phyloP scores from a whole-genome alignment of 495 filamentous ascomycete species.

The Daldinia grandis region DNA sequence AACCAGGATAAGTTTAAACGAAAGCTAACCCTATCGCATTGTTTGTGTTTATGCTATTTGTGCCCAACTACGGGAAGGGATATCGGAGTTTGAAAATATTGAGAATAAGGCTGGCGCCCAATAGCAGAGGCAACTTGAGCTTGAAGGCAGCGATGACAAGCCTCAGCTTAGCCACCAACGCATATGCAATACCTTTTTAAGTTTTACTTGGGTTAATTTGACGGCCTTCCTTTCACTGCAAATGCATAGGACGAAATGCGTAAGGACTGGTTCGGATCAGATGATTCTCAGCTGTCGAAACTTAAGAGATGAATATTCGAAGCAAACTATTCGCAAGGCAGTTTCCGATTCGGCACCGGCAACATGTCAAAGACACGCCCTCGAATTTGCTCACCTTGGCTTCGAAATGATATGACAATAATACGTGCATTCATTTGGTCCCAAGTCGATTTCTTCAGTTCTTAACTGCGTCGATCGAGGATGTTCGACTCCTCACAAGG shows the following conservation, averaged over 20 bases:
- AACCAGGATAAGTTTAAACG: conserved; percentile 3
- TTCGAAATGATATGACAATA: neutral
- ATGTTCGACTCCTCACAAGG: neutral
- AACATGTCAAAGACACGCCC: neutral
- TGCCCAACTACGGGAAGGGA: conserved; percentile 8
- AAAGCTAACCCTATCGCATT: conserved; percentile 15
- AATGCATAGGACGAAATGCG: neutral
- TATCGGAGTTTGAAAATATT: conserved; percentile 2
- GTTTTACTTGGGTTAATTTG: neutral
- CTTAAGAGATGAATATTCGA: neutral
- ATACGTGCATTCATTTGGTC: neutral
- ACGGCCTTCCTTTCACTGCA: neutral
- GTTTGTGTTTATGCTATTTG: neutral
- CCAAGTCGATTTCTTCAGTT: neutral
- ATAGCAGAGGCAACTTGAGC: neutral
- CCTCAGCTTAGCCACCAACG: conserved; percentile 29
- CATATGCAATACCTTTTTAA: neutral
- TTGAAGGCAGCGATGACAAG: conserved; percentile 5
- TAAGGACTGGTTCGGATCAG: neutral
- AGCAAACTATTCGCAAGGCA: neutral
- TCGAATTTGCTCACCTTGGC: neutral
- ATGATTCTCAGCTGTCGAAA: neutral
- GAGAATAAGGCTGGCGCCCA: conserved; percentile 13
- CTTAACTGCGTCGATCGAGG: neutral
- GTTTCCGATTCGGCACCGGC: neutral